Percentiles rank a stretch among this genome's conserved stretches.
phyloP scores from a whole-genome alignment of 768 basidiomycete species.

The Suillus hirtellus region DNA sequence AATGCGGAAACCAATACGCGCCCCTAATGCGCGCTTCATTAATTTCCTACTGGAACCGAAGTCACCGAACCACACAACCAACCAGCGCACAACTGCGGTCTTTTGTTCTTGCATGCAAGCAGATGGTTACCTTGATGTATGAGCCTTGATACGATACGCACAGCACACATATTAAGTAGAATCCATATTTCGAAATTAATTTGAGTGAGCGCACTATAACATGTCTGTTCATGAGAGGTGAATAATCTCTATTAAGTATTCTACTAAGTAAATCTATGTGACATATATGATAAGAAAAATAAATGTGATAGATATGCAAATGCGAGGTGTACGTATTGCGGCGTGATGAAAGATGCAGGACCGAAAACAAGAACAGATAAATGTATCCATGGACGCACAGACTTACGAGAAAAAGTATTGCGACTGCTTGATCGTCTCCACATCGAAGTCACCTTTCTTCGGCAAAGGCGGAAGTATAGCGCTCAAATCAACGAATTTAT shows the following conservation, averaged over 20 bases:
- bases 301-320: slow-evolving; percentile 1
- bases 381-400: neutral
- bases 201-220: too few relatives aligned
- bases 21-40: neutral
- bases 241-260: slow-evolving; percentile 2
- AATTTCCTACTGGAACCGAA: neutral
- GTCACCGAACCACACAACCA: neutral
- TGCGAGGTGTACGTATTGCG: neutral
- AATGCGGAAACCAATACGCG: neutral
- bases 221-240: neutral
- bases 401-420: slow-evolving; percentile 91
- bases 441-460: slow-evolving; percentile 82
- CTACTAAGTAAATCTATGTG: slow-evolving; percentile 3
- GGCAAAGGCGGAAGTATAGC: slow-evolving; percentile 83
- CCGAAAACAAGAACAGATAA: slow-evolving; percentile 3
- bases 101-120: neutral
- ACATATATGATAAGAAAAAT: neutral
- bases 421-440: slow-evolving; percentile 76
- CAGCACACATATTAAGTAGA: neutral
- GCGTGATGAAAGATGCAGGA: neutral
- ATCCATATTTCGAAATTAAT: neutral
- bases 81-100: neutral
- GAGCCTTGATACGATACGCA: neutral
- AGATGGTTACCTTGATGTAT: slow-evolving; percentile 1
- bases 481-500: slow-evolving; percentile 72